Base-by-base conservation (phyloP, 1,284 basidiomycete species). In the Cutaneotrichosporon sp. region DNA sequence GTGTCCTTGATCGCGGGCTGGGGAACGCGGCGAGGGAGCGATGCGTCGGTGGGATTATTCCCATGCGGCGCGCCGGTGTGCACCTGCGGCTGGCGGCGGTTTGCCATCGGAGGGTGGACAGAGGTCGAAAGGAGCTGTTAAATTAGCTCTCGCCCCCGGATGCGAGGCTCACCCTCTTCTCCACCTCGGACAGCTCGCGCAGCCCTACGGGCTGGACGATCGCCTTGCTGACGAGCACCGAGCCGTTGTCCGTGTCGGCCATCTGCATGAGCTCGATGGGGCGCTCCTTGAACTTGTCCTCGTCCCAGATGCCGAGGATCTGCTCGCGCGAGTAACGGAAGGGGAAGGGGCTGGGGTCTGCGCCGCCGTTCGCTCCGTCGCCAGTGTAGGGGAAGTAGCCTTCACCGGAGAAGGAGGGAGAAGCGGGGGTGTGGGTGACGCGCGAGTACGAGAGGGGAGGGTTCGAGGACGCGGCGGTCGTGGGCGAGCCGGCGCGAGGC, bases 261-360 rank as follows among this genome's bases (percentile, higher is more conserved):
- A 76, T 64, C 54, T 75, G 67, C 14, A 72, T 69, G 8, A 93
- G 89, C 79, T 94, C 91, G 54, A 92, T 83, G 43, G 90, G 91
- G 27, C 92, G 83, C 84, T 77, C 85, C 85, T 61, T 89, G 87
- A 63, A 87, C 86, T 77, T 76, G 57, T 87, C 87, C 68, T 92
- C 90, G 75, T 86, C 90, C 79, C 90, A 94, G 67, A 94, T 88
- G 77, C 85, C 84, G 59, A 94, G 83, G 81, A 95, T 84, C 66
- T 92, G 90, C 66, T 93, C 90, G 75, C 88, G 89, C 16, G 88
- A 87, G 81, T 93, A 95, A 74, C 88, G 84, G 82, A 94, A 93
- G 24, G 91, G 91, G 73, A 88, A 67, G 29, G 68, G 60, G 58
- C 69, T 69, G 22, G 65, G 60, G 16, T 62, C 45, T n/a, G 45